phyloP scores from a whole-genome alignment of 306 rosid species.

The Myrica gale region DNA sequence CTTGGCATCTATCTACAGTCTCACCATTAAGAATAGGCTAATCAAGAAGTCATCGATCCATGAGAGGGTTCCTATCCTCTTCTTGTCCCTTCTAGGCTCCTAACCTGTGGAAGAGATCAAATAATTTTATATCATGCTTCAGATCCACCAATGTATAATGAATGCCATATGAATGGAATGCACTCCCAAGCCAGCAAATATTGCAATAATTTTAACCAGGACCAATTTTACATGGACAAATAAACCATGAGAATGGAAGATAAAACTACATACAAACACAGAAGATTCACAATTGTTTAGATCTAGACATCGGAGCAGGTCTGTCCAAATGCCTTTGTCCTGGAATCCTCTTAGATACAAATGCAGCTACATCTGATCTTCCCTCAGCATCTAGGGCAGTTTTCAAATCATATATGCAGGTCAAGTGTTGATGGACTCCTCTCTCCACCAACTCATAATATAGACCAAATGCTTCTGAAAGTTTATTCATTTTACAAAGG shows the following conservation, averaged over 20 bases:
- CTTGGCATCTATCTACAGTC: background rate
- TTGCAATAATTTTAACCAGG: background rate
- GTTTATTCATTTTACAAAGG: conserved; percentile 56
- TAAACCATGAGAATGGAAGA: conserved; percentile 1
- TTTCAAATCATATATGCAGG: conserved; percentile 47
- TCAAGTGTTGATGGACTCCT: conserved; percentile 52
- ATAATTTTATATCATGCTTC: background rate
- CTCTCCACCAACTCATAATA: conserved; percentile 63
- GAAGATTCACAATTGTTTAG: conserved; percentile 27
- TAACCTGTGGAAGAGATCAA: conserved; percentile 3
- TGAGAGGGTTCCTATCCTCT: background rate
- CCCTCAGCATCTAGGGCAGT: conserved; percentile 55
- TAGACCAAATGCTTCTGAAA: conserved; percentile 69
- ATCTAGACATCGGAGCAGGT: conserved; percentile 26
- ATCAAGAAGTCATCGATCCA: background rate
- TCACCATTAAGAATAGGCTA: conserved; percentile 6
- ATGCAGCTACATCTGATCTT: conserved; percentile 57
- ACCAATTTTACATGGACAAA: background rate
- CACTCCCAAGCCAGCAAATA: background rate
- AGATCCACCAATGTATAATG: conserved; percentile 9
- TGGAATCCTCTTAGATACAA: conserved; percentile 58
- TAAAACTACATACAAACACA: background rate
- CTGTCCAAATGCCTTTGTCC: conserved; percentile 14
- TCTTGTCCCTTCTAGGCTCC: conserved; percentile 17
- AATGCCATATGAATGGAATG: conserved; percentile 8